phyloP scores from a whole-genome alignment of 164 flowering plant genomes.

The Pachysandra terminalis region DNA sequence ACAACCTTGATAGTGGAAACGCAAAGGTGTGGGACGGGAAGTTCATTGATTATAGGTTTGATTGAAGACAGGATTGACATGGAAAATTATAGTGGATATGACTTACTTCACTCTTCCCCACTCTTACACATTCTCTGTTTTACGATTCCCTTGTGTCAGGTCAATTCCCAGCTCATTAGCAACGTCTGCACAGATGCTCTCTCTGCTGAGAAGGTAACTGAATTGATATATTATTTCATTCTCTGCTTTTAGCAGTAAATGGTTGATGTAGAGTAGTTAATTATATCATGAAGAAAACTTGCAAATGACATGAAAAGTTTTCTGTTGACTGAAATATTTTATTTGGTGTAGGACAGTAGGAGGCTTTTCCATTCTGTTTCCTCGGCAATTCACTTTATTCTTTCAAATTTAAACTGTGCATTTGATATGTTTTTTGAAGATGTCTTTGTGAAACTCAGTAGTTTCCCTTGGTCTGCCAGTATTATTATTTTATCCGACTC shows the following conservation, averaged over 20 bases:
- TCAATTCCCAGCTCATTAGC: conserved; percentile 97
- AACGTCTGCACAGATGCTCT: conserved; percentile 99
- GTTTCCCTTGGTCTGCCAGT: conserved; percentile 41
- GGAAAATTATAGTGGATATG: too few species aligned
- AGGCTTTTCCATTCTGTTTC: neutral
- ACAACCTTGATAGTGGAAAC: too few species aligned
- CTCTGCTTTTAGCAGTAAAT: too few species aligned
- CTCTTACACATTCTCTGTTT: too few species aligned
- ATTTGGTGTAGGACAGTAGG: neutral
- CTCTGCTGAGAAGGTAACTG: conserved; percentile 99
- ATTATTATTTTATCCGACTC: conserved; percentile 90
- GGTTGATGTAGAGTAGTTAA: neutral
- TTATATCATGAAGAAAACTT: neutral
- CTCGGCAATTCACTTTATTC: neutral
- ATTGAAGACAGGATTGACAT: too few species aligned
- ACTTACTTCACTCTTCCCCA: too few species aligned
- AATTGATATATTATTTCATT: too few species aligned
- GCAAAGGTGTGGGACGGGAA: too few species aligned
- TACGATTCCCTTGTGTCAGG: too few species aligned
- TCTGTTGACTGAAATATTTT: neutral
- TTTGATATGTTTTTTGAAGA: neutral
- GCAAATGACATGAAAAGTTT: too few species aligned
- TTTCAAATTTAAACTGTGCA: neutral
- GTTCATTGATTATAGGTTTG: neutral
- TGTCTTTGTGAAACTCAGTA: neutral